These are phyloP conservation scores for Ramalina intermedia DNA, from an alignment of 495 filamentous ascomycete species.

Conservation along the genomic window DNA sequence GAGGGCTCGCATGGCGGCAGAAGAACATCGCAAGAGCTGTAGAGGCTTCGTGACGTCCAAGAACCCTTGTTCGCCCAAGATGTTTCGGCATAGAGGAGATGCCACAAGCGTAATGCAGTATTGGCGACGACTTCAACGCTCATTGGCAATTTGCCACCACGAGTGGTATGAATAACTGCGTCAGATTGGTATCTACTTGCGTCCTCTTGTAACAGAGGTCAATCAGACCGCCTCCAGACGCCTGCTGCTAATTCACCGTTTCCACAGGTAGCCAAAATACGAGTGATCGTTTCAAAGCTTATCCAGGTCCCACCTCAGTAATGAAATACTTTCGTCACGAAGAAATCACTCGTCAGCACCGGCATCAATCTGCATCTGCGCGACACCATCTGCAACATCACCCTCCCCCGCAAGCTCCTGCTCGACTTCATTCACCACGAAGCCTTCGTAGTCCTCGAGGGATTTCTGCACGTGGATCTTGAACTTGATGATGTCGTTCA, in stretches of 20 bases:
- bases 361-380: slow-evolving; percentile 1
- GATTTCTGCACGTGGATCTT: slow-evolving; percentile 91
- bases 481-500: slow-evolving; percentile 96
- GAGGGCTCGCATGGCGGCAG: neutral
- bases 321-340: neutral
- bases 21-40: too few relatives aligned
- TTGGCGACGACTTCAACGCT: too few relatives aligned
- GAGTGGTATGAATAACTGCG: too few relatives aligned
- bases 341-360: neutral
- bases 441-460: slow-evolving; percentile 82
- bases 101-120: too few relatives aligned
- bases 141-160: neutral
- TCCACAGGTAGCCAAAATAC: neutral
- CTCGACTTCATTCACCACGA: slow-evolving; percentile 82
- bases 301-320: neutral
- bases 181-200: too few relatives aligned
- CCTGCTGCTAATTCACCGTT: neutral
- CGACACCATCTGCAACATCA: slow-evolving; percentile 17
- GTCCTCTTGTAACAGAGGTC: too few relatives aligned
- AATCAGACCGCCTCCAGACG: neutral
- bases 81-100: too few relatives aligned
- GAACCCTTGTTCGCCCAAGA: too few relatives aligned
- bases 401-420: slow-evolving; percentile 54
- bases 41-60: too few relatives aligned
- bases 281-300: neutral